Evolutionary conservation across 2,329 filamentous ascomycete genomes (phyloP).

Genomic region (Ophiostoma himal-ulmi): DNA sequence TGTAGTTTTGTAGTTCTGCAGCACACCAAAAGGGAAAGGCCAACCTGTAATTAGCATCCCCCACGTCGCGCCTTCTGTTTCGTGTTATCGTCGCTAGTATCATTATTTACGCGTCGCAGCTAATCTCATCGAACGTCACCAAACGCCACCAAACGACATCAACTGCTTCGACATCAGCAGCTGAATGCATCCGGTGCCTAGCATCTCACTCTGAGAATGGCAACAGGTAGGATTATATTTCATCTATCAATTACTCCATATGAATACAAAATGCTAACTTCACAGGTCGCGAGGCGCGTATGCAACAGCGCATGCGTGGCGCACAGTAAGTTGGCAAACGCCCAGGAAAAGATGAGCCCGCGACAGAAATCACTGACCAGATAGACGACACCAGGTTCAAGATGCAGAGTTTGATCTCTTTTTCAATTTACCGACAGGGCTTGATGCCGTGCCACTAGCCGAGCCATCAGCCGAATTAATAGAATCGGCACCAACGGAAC

Average conservation of each 20-base stretch:
- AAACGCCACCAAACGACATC: background rate
- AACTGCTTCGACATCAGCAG: background rate
- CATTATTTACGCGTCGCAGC: background rate
- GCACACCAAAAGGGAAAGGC: background rate
- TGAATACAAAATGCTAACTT: background rate
- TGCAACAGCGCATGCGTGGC: slow-evolving; percentile 60
- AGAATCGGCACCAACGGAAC: background rate
- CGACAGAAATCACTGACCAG: background rate
- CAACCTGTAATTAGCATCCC: background rate
- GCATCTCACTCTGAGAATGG: background rate
- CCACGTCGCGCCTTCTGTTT: slow-evolving; percentile 12
- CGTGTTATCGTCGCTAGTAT: background rate
- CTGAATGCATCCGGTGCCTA: background rate
- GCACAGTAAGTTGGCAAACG: slow-evolving; percentile 47
- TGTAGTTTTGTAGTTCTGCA: background rate
- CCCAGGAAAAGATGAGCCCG: background rate
- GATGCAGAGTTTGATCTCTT: slow-evolving; percentile 55
- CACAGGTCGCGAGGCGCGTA: slow-evolving; percentile 53
- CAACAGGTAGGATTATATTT: background rate
- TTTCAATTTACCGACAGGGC: slow-evolving; percentile 32
- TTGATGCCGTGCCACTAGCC: slow-evolving; percentile 23
- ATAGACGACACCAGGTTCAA: slow-evolving; percentile 51
- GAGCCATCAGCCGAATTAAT: slow-evolving; percentile 19
- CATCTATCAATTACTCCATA: background rate
- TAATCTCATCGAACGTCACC: background rate